These are phyloP conservation scores for Chamaecyparis obtusa DNA, from an alignment of 75 land plant species.

Conservation along the genomic window DNA sequence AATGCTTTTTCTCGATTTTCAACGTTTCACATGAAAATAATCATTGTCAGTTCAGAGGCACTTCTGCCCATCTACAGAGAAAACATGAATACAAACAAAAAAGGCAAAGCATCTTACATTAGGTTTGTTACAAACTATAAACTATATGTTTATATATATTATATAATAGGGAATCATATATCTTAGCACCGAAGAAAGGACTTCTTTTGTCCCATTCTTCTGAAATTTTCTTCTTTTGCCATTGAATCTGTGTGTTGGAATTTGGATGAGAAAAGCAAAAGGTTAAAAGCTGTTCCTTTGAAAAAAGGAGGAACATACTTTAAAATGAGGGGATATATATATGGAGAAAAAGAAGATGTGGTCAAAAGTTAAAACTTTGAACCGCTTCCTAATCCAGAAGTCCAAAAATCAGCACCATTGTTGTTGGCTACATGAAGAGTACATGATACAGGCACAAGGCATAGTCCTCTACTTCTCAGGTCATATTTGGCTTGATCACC, in stretches of 20 bases:
- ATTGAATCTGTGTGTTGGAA: background rate
- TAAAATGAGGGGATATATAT: background rate
- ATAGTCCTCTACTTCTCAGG: conserved; percentile 61
- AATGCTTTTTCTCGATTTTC: background rate
- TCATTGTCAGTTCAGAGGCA: background rate
- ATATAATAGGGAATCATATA: background rate
- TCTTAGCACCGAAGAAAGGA: background rate
- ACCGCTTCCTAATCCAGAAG: conserved; percentile 31
- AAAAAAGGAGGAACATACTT: conserved; percentile 5
- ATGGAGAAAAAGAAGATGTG: background rate
- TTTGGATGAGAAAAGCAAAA: background rate
- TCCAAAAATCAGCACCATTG: conserved; percentile 82
- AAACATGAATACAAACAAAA: background rate
- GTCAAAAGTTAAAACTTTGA: conserved; percentile 14
- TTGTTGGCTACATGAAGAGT: conserved; percentile 51
- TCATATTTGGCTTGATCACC: conserved; percentile 22
- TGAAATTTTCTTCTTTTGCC: background rate
- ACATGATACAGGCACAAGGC: conserved; percentile 53
- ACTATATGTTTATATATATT: background rate
- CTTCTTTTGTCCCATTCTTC: conserved; percentile 4
- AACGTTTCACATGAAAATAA: background rate
- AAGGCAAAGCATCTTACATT: background rate
- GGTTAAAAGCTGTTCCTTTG: conserved; percentile 5
- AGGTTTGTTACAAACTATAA: background rate
- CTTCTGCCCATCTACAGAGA: background rate